A percentile compares a stretch with the other conserved stretches of the same genome.
Evolutionary conservation across 495 filamentous ascomycete species (phyloP).

Genomic region (Apiosordaria backusii): DNA sequence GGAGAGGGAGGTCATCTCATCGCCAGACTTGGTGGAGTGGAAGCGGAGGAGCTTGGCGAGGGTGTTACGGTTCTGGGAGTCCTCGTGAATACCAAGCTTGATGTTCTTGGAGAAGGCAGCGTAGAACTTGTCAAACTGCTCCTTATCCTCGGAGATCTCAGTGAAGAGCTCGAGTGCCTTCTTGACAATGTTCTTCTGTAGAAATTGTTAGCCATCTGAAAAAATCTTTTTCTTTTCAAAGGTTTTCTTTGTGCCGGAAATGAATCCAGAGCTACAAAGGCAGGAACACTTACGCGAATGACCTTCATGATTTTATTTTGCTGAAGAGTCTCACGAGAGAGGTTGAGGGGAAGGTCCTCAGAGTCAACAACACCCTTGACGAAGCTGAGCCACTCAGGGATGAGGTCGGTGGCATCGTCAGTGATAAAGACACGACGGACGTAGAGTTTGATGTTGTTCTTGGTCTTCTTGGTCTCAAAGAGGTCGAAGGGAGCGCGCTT

Average conservation of each 20-base stretch:
- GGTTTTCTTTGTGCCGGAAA: too few species aligned
- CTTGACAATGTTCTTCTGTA: conserved; percentile 97
- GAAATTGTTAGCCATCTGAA: neutral
- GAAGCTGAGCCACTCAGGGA: conserved; percentile 98
- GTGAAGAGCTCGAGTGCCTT: conserved; percentile 99
- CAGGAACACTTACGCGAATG: conserved; percentile 56
- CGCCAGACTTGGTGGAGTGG: conserved; percentile 97
- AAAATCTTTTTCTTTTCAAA: too few species aligned
- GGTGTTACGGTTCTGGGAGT: conserved; percentile 88
- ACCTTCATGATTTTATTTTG: conserved; percentile 99
- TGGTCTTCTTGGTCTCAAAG: conserved; percentile 99
- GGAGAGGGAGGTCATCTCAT: conserved; percentile 86
- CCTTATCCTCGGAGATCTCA: conserved; percentile 98
- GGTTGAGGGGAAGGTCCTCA: conserved; percentile 96
- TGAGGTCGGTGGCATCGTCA: conserved; percentile 97
- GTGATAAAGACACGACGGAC: conserved; percentile 99
- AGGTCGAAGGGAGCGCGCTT: conserved; percentile 99
- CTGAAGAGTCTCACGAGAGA: conserved; percentile 99
- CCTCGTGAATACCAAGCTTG: conserved; percentile 99
- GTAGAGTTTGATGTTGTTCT: conserved; percentile 99
- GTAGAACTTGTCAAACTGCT: conserved; percentile 99
- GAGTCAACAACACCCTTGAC: conserved; percentile 99
- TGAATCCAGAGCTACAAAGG: too few species aligned
- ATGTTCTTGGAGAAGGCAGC: conserved; percentile 99
- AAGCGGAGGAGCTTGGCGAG: conserved; percentile 99